phyloP scores from a whole-genome alignment of 108 stramenopile genomes.

The Stephanodiscus minutulus region DNA sequence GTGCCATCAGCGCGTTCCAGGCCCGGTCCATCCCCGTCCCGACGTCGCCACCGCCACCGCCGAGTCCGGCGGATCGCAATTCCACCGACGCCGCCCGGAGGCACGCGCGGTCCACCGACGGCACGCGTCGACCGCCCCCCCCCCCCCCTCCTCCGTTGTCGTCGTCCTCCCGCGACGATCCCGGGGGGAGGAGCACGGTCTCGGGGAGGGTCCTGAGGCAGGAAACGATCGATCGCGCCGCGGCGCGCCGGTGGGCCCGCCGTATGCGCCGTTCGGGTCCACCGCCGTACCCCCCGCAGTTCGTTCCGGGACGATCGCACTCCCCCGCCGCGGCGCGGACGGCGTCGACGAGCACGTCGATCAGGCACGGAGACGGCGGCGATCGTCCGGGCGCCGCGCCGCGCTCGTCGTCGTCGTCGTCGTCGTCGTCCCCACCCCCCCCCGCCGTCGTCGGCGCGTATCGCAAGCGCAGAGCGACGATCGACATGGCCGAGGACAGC shows the following conservation, averaged over 20 bases:
- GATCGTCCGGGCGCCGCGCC: neutral
- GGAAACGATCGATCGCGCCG: conserved; percentile 37
- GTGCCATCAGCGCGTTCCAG: conserved; percentile 35
- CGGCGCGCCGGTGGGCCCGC: conserved; percentile 21
- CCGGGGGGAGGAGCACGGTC: conserved; percentile 62
- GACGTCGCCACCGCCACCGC: neutral
- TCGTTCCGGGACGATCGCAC: no score
- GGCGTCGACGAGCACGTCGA: conserved; percentile 54
- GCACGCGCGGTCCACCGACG: conserved; percentile 78
- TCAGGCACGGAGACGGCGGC: conserved; percentile 47
- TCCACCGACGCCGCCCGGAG: conserved; percentile 66
- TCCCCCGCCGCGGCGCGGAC: conserved; percentile 3
- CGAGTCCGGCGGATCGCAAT: conserved; percentile 38
- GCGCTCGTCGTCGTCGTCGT: neutral
- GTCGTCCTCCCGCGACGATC: conserved; percentile 4
- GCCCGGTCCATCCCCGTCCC: conserved; percentile 57
- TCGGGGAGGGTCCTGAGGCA: conserved; percentile 68
- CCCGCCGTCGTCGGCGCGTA: conserved; percentile 59
- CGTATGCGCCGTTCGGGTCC: conserved; percentile 14
- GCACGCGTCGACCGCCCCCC: conserved; percentile 52
- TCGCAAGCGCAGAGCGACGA: conserved; percentile 60
- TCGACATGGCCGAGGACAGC: conserved; percentile 63
- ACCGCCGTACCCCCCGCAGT: neutral
- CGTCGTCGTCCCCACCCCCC: conserved; percentile 21
- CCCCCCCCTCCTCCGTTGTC: conserved; percentile 36